Evolutionary conservation across 140 eudicot species (phyloP).

Genomic region (Cichorium intybus): DNA sequence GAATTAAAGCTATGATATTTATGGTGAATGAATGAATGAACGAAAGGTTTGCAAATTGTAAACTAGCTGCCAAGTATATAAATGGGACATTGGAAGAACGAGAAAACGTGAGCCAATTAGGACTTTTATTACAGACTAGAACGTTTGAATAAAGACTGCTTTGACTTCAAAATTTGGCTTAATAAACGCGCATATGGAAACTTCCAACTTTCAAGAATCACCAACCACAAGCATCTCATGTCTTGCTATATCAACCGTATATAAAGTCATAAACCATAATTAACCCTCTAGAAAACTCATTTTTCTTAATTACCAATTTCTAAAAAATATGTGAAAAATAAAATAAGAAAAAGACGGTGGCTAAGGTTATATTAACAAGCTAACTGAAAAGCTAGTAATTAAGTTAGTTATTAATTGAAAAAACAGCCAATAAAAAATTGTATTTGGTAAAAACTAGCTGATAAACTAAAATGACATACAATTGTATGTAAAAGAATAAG

Average conservation of each 20-base stretch:
- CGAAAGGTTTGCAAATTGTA: background rate
- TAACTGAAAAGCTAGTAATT: no score
- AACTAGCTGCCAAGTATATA: background rate
- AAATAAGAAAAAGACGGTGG: no score
- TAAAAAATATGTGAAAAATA: no score
- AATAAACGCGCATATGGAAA: background rate
- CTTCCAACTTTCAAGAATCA: background rate
- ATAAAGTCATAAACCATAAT: background rate
- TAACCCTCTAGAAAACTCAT: background rate
- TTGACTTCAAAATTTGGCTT: slow-evolving; percentile 13
- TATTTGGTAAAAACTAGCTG: no score
- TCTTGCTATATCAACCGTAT: background rate
- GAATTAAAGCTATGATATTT: slow-evolving; percentile 1
- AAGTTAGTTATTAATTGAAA: no score
- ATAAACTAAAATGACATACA: no score
- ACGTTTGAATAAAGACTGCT: slow-evolving; percentile 13
- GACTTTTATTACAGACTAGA: slow-evolving; percentile 18
- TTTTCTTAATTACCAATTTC: no score
- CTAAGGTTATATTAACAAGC: no score
- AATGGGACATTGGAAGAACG: background rate
- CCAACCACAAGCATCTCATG: background rate
- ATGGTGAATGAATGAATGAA: slow-evolving; percentile 7
- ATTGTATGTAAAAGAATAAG: no score
- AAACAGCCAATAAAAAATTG: no score
- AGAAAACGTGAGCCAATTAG: background rate